These are phyloP conservation scores for Cryphonectria carpinicola DNA, from an alignment of 2,329 filamentous ascomycete species.

Conservation along the genomic window DNA sequence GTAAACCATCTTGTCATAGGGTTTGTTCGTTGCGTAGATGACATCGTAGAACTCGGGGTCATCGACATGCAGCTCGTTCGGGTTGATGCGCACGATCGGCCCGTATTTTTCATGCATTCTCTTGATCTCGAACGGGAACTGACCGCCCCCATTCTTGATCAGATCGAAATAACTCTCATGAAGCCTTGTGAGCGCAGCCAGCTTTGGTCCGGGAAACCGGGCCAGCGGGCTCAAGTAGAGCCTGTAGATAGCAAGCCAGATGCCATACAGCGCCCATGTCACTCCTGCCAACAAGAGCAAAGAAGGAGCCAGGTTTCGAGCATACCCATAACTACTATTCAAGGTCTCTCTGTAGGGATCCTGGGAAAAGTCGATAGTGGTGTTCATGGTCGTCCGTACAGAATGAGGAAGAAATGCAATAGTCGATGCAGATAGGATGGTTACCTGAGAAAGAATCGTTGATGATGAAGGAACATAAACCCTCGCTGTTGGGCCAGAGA, in stretches of 20 bases:
- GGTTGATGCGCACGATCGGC: constrained; percentile 31
- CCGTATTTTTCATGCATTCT: constrained; percentile 18
- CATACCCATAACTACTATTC: background rate
- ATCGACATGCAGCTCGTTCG: constrained; percentile 29
- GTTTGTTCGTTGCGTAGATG: constrained; percentile 18
- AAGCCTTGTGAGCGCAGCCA: constrained; percentile 2
- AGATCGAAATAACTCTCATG: constrained; percentile 14
- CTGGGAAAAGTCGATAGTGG: background rate
- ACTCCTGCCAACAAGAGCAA: background rate
- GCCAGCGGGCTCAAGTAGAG: constrained; percentile 9
- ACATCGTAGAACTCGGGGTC: constrained; percentile 28
- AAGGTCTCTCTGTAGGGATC: background rate
- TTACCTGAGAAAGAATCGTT: background rate
- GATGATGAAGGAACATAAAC: background rate
- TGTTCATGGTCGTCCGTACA: background rate
- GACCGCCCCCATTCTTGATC: constrained; percentile 5
- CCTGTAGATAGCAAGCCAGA: constrained; percentile 5
- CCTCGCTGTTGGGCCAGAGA: background rate
- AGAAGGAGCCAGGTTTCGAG: background rate
- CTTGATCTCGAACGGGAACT: constrained; percentile 12
- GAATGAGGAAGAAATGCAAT: background rate
- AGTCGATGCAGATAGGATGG: background rate
- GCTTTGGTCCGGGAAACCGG: constrained; percentile 11
- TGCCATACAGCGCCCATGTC: background rate
- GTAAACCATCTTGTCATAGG: constrained; percentile 23